phyloP scores from a whole-genome alignment of 495 filamentous ascomycete genomes.

The Trichoderma erinaceum region DNA sequence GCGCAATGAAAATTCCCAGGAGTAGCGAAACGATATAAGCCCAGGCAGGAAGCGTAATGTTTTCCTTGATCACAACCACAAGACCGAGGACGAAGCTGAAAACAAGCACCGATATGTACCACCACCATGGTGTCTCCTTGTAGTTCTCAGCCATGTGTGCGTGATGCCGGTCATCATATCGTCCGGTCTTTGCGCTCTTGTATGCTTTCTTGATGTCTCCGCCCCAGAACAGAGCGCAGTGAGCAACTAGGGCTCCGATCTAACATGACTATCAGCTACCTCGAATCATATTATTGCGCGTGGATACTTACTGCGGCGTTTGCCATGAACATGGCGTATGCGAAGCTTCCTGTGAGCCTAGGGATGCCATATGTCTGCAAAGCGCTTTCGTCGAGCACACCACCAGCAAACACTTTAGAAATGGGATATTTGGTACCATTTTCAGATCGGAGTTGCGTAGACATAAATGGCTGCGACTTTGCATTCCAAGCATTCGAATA shows the following conservation, averaged over 20 bases:
- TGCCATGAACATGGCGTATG: constrained; percentile 9
- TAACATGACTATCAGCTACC: not conserved
- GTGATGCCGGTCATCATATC: not conserved
- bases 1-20: not conserved
- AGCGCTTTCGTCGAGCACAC: not conserved
- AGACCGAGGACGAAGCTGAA: constrained; percentile 9
- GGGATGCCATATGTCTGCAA: not conserved
- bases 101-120: not conserved
- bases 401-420: not conserved
- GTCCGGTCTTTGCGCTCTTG: not conserved
- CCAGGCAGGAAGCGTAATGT: constrained; percentile 2
- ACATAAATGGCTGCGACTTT: constrained; percentile 7
- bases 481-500: constrained; percentile 26
- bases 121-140: constrained; percentile 4
- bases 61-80: constrained; percentile 5
- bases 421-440: not conserved
- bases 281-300: not conserved
- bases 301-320: not conserved
- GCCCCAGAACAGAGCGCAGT: not conserved
- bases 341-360: not conserved
- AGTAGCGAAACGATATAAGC: not conserved
- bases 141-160: constrained; percentile 1
- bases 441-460: not conserved
- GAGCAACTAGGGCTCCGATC: constrained; percentile 4
- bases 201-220: not conserved